Evolutionary conservation across 768 basidiomycete species (phyloP).

Genomic region (Suillus plorans): DNA sequence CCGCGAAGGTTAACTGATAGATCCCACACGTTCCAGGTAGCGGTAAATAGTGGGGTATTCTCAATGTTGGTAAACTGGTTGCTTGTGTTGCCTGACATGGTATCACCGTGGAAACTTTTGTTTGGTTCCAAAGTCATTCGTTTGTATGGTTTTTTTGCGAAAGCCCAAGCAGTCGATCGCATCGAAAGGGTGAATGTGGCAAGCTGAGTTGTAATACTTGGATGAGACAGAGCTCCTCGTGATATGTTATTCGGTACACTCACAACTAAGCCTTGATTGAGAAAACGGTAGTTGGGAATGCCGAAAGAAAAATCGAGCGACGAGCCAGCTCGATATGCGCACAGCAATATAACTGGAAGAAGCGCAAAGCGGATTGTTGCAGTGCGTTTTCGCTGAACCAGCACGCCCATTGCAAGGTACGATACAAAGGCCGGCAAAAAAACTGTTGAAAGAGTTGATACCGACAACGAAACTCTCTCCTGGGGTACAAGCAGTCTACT

Average conservation of each 20-base stretch:
- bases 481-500: background rate
- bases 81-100: background rate
- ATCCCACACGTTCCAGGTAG: slow-evolving; percentile 27
- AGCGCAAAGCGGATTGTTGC: slow-evolving; percentile 41
- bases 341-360: slow-evolving; percentile 48
- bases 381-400: slow-evolving; percentile 49
- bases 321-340: slow-evolving; percentile 38
- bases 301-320: slow-evolving; percentile 25
- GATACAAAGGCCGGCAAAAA: slow-evolving; percentile 42
- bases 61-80: background rate
- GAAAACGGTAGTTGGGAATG: slow-evolving; percentile 10
- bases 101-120: background rate
- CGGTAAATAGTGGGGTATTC: background rate
- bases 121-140: background rate
- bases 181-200: slow-evolving; percentile 22
- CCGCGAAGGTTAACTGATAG: slow-evolving; percentile 24
- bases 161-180: slow-evolving; percentile 25
- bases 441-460: slow-evolving; percentile 33
- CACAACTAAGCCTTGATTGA: slow-evolving; percentile 26
- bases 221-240: slow-evolving; percentile 5
- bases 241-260: slow-evolving; percentile 2
- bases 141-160: slow-evolving; percentile 10
- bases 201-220: slow-evolving; percentile 14
- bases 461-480: slow-evolving; percentile 17
- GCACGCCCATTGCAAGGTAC: slow-evolving; percentile 52